Base-by-base conservation (phyloP, 257 asterid species). In the Nemophila menziesii region DNA sequence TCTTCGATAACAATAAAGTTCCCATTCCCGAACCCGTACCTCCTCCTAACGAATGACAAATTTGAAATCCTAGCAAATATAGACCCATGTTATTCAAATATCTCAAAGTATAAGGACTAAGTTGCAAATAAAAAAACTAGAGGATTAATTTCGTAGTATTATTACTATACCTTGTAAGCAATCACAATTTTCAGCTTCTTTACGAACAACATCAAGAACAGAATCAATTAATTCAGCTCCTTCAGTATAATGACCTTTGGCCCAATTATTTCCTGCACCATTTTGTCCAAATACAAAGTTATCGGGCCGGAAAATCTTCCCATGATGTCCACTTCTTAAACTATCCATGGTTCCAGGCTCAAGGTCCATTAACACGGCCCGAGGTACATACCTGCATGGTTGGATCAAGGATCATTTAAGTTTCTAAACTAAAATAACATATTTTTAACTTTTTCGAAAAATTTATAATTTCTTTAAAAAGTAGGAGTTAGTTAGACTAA, bases 11-110 rank as follows among this genome's bases (percentile, higher is more conserved):
- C 41, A 79, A 63, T 37, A 79, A 46, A 7, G 86, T 79, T 15
- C 92, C 85, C 92, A 79, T 79, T 29, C 92, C 85, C 0, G 92
- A 79, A 40, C 92, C 92, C 5, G 86, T 80, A 2, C 86, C 86
- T 36, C 86, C 83, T 50, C 86, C 92, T 34, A 80, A 66, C 6
- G 92, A 80, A 37, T 80, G 92, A 56, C 86, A 80, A 39, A 80
- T 20, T 64, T 80, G 92, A 51, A 80, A 80, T 24, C 92, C 86
- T 79, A 41, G 8, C 42, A 37, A 5, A 37, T 3, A 12, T 11
- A 8, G n/a, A n/a, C n/a, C n/a, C n/a, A n/a, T n/a, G n/a, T 29
- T 29, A 29, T 12, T 29, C 6, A 29, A 29, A 5, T 29, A 12
- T 12, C 36, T 12, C 6, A 5, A 29, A 29, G 12, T 5, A 29